Percentiles rank a stretch among this genome's conserved stretches.
Conservation (phyloP, 352 stramenopile species). For the Globisporangium okanoganense region DNA sequence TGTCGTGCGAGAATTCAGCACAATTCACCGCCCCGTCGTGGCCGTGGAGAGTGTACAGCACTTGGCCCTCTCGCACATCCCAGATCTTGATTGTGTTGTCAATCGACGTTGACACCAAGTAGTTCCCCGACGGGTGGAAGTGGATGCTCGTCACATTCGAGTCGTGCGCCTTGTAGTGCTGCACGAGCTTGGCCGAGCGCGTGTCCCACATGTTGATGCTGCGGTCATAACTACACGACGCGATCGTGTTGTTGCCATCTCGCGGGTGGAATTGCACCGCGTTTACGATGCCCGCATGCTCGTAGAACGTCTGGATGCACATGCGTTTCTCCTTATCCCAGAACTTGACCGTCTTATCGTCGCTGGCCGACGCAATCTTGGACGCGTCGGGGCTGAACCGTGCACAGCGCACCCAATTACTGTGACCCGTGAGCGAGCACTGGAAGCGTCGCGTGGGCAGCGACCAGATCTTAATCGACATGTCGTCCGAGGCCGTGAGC, state of each 20-base stretch:
- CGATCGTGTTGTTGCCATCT: conserved; percentile 50
- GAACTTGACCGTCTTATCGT: conserved; percentile 92
- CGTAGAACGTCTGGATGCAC: conserved; percentile 82
- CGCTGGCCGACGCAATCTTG: conserved; percentile 70
- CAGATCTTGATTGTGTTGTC: conserved; percentile 90
- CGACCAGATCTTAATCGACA: conserved; percentile 89
- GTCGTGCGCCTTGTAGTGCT: conserved; percentile 92
- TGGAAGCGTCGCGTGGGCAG: conserved; percentile 82
- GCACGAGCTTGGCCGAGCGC: conserved; percentile 72
- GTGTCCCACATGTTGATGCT: conserved; percentile 88
- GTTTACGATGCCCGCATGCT: conserved; percentile 84
- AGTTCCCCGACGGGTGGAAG: conserved; percentile 91
- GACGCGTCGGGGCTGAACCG: conserved; percentile 74
- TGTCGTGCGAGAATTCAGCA: conserved; percentile 69
- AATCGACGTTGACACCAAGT: conserved; percentile 86
- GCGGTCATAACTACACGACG: conserved; percentile 61
- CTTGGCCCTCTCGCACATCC: conserved; percentile 90
- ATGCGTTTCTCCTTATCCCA: conserved; percentile 86
- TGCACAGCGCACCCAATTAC: conserved; percentile 90
- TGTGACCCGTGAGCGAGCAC: conserved; percentile 87
- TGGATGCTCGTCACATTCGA: conserved; percentile 70
- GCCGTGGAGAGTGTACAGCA: conserved; percentile 91
- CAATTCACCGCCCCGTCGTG: conserved; percentile 73
- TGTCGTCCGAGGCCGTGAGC: conserved; percentile 91
- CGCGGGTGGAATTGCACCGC: conserved; percentile 80